These are phyloP conservation scores for Esteya vermicola DNA, from an alignment of 2,329 filamentous ascomycete genomes.

Conservation along the genomic window DNA sequence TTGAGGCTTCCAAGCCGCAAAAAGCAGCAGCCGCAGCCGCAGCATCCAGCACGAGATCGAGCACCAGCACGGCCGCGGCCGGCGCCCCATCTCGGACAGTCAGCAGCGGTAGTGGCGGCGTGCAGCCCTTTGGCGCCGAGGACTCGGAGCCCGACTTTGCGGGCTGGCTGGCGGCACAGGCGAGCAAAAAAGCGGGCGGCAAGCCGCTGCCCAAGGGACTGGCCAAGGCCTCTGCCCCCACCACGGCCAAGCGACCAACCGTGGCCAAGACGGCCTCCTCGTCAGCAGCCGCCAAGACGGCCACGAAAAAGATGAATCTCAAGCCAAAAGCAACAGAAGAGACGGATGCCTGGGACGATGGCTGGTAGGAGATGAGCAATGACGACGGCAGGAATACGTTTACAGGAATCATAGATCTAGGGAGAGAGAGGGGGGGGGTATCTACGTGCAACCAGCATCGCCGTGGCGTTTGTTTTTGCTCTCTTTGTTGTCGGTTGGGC, in stretches of 20 bases:
- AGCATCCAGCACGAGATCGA: background rate
- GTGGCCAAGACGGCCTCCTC: slow-evolving; percentile 13
- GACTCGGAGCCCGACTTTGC: slow-evolving; percentile 89
- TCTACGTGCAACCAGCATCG: too few species aligned
- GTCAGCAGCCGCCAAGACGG: slow-evolving; percentile 5
- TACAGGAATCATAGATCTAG: too few species aligned
- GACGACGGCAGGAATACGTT: background rate
- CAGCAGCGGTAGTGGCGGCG: slow-evolving; percentile 13
- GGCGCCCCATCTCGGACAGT: too few species aligned
- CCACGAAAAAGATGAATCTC: slow-evolving; percentile 54
- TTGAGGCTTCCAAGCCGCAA: slow-evolving; percentile 21
- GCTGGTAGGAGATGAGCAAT: slow-evolving; percentile 39
- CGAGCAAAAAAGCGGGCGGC: slow-evolving; percentile 46
- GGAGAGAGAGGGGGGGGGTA: too few species aligned
- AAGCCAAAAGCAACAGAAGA: slow-evolving; percentile 48
- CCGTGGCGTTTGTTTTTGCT: too few species aligned
- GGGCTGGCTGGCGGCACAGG: slow-evolving; percentile 76
- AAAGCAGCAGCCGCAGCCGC: slow-evolving; percentile 15
- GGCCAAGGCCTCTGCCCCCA: slow-evolving; percentile 31
- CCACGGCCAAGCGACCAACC: background rate
- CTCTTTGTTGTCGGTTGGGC: too few species aligned
- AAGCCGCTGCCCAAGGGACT: slow-evolving; percentile 77
- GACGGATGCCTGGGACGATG: slow-evolving; percentile 51
- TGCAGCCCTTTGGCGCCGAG: slow-evolving; percentile 54
- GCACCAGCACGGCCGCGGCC: slow-evolving; percentile 16